These are phyloP conservation scores for Diaporthe longicolla DNA, from an alignment of 2,329 filamentous ascomycete genomes.

Conservation along the genomic window DNA sequence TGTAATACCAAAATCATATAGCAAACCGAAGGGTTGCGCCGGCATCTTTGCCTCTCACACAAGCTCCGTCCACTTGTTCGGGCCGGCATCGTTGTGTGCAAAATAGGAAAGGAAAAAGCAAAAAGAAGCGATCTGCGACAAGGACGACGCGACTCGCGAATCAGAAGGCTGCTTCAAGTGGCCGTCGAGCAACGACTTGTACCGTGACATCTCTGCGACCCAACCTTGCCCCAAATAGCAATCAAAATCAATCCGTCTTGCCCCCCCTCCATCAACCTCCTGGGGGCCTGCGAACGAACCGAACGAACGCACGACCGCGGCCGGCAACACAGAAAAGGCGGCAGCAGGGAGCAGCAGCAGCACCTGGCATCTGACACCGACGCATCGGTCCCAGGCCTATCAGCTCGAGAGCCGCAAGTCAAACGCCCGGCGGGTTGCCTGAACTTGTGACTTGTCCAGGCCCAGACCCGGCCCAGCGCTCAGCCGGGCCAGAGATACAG, in stretches of 20 bases:
- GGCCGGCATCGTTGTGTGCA: slow-evolving; percentile 4
- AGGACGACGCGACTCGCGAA: slow-evolving; percentile 26
- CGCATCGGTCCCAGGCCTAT: slow-evolving; percentile 36
- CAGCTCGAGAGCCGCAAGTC: slow-evolving; percentile 33
- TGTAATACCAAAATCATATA: not conserved
- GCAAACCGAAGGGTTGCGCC: not conserved
- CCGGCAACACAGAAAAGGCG: slow-evolving; percentile 3
- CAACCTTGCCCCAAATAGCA: not conserved
- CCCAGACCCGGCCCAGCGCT: slow-evolving; percentile 29
- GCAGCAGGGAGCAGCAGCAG: slow-evolving; percentile 33
- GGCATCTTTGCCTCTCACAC: not conserved
- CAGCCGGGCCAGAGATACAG: slow-evolving; percentile 13
- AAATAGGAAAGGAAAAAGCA: not conserved
- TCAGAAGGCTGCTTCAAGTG: not conserved
- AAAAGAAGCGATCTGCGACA: slow-evolving; percentile 31
- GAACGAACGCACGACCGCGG: slow-evolving; percentile 12
- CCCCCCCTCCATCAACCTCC: slow-evolving; percentile 7
- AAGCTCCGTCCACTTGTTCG: not conserved
- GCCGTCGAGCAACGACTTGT: not conserved
- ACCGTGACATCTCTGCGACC: slow-evolving; percentile 15
- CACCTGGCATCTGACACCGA: slow-evolving; percentile 39
- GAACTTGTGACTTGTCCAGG: slow-evolving; percentile 34
- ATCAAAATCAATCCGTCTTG: slow-evolving; percentile 3
- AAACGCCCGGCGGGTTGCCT: slow-evolving; percentile 1
- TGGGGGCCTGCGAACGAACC: not conserved